These are phyloP conservation scores for Tricholoma furcatifolium DNA, from an alignment of 768 basidiomycete genomes.

Conservation along the genomic window DNA sequence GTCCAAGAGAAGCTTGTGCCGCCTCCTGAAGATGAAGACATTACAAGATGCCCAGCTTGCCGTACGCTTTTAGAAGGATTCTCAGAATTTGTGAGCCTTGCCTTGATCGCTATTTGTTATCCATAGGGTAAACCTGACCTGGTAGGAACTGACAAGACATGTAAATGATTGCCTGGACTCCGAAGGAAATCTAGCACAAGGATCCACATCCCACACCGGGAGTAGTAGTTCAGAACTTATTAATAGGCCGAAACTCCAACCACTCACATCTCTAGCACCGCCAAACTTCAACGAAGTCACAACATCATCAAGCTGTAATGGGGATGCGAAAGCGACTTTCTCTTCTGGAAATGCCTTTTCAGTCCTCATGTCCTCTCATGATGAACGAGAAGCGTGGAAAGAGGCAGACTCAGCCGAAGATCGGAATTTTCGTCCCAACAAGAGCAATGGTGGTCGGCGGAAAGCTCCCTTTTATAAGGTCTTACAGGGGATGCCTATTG, in stretches of 20 bases:
- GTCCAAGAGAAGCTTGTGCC: conserved; percentile 19
- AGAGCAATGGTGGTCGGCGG: conserved; percentile 52
- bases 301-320: conserved; percentile 16
- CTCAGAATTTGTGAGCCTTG: conserved; percentile 16
- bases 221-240: not conserved
- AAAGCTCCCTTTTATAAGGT: conserved; percentile 96
- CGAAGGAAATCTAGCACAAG: not conserved
- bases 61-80: conserved; percentile 21
- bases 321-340: conserved; percentile 15
- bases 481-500: conserved; percentile 94
- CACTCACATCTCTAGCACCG: conserved; percentile 11
- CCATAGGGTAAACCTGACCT: not conserved
- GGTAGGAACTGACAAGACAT: conserved; percentile 51
- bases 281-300: conserved; percentile 15
- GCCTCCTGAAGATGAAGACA: conserved; percentile 3
- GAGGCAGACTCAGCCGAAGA: conserved; percentile 63
- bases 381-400: conserved; percentile 83
- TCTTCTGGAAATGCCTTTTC: conserved; percentile 55
- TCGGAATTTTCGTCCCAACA: conserved; percentile 42
- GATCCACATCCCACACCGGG: not conserved
- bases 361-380: conserved; percentile 85
- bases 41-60: conserved; percentile 24
- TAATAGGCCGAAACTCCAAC: conserved; percentile 8
- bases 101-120: not conserved
- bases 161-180: conserved; percentile 55